Evolutionary conservation across 306 rosid species (phyloP), one percentile per base, ranked within the genome.

Genomic region (Betula pendula): DNA sequence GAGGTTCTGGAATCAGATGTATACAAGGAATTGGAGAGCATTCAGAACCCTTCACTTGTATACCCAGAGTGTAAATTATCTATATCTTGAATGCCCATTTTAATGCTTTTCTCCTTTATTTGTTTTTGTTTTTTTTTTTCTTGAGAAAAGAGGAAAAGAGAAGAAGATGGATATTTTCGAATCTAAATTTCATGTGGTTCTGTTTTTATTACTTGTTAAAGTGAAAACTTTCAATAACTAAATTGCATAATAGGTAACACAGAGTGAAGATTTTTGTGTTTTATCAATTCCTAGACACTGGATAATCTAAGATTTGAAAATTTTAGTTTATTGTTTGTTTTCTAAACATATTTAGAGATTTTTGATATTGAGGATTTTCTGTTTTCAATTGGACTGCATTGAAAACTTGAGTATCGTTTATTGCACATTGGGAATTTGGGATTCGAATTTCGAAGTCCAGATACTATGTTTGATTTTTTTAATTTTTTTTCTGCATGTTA

Each of bases 1-100:
- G 85, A 85, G 83, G 65, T 90, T 80, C 72, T 90, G 74, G 94
- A 84, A 56, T 87, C 94, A 33, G 87, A 90, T 33, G 90, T 84
- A 59, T 85, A 87, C 8, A 76, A 45, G 84, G 94, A 90, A 79
- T 19, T 90, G 73, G 90, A 90, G 29, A 81, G 45, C 77, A 75
- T 90, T 85, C 90, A 80, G 68, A 77, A 87, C 49, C 73, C 40
- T 5, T 87, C 90, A 17, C 31, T 90, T 73, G 86, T 82, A 7
- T 90, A 90, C 62, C 94, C 94, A n/a, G 85, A 87, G 78, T 87
- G 94, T 87, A 87, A 56, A 76, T 43, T 76, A 72, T 68, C 72
- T 77, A 44, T 76, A 25, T 70, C 63, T 20, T 74, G 40, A 60
- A 60, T 60, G 38, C 68, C 17, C 68, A 60, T 31, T 62, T 31